phyloP scores from a whole-genome alignment of 495 filamentous ascomycete genomes.

The Penicillium coffeae region DNA sequence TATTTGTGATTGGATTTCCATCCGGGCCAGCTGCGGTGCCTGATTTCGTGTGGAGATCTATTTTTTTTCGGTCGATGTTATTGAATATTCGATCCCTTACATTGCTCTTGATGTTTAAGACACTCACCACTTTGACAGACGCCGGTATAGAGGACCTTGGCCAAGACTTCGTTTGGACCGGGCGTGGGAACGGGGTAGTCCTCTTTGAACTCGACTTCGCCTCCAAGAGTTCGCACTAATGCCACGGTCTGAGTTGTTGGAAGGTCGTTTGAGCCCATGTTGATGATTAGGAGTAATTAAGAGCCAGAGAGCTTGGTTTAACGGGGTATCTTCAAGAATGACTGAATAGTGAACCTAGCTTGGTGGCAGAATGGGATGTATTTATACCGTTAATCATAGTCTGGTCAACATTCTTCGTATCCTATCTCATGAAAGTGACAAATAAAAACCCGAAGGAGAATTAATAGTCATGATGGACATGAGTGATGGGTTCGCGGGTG shows the following conservation, averaged over 20 bases:
- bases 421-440: no score
- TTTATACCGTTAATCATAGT: no score
- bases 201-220: slow-evolving; percentile 40
- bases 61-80: no score
- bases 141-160: slow-evolving; percentile 46
- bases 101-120: background rate
- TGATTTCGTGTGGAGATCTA: slow-evolving; percentile 47
- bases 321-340: no score
- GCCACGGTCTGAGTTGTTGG: slow-evolving; percentile 45
- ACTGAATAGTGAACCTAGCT: no score
- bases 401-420: no score
- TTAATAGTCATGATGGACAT: no score
- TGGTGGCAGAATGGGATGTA: no score
- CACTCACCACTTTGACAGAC: slow-evolving; percentile 47
- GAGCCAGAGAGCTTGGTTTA: no score
- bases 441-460: no score
- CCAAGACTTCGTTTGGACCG: slow-evolving; percentile 44
- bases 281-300: slow-evolving; percentile 6
- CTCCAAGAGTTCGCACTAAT: slow-evolving; percentile 40
- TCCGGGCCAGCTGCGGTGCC: slow-evolving; percentile 41
- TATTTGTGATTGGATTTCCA: slow-evolving; percentile 45
- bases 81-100: background rate
- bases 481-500: no score
- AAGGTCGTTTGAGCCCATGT: slow-evolving; percentile 24
- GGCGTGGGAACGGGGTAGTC: slow-evolving; percentile 46